These are phyloP conservation scores for Yamadazyma sp. DNA, from an alignment of 1,139 yeast genomes.

Conservation along the genomic window DNA sequence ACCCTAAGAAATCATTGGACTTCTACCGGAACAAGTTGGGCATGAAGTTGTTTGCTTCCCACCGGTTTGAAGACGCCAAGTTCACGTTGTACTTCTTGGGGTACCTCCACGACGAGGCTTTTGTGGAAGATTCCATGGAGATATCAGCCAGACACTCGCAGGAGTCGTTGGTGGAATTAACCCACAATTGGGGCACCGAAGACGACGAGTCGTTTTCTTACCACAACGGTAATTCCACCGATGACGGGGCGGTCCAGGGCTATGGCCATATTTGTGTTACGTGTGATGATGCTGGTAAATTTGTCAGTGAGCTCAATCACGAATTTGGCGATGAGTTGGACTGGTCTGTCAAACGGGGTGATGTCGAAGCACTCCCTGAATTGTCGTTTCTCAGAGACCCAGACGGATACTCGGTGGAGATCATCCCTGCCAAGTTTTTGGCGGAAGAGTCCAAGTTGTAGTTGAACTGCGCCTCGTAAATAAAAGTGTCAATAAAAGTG, in stretches of 20 bases:
- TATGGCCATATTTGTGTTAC: constrained; percentile 84
- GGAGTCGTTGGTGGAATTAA: constrained; percentile 79
- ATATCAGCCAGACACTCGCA: constrained; percentile 35
- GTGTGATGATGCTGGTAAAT: constrained; percentile 60
- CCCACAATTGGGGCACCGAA: constrained; percentile 96
- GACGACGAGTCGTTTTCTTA: constrained; percentile 68
- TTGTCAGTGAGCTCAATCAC: constrained; percentile 52
- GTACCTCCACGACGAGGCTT: constrained; percentile 48
- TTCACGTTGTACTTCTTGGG: constrained; percentile 87
- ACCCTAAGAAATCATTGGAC: constrained; percentile 69
- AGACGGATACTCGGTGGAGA: constrained; percentile 86
- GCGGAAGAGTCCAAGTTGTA: constrained; percentile 5
- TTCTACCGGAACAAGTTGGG: constrained; percentile 82
- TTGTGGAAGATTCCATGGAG: constrained; percentile 34
- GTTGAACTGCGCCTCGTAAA: too few relatives aligned
- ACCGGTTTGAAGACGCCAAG: constrained; percentile 63
- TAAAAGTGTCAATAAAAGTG: too few relatives aligned
- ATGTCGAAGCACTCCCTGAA: constrained; percentile 34
- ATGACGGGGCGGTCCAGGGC: constrained; percentile 65
- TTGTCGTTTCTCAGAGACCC: constrained; percentile 84
- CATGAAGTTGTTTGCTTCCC: constrained; percentile 62
- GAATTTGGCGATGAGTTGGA: constrained; percentile 31
- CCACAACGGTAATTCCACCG: constrained; percentile 74
- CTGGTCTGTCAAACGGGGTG: constrained; percentile 55
- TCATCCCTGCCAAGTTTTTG: constrained; percentile 30